phyloP scores from a whole-genome alignment of 2,329 filamentous ascomycete species.

The Pseudogymnoascus sp. region DNA sequence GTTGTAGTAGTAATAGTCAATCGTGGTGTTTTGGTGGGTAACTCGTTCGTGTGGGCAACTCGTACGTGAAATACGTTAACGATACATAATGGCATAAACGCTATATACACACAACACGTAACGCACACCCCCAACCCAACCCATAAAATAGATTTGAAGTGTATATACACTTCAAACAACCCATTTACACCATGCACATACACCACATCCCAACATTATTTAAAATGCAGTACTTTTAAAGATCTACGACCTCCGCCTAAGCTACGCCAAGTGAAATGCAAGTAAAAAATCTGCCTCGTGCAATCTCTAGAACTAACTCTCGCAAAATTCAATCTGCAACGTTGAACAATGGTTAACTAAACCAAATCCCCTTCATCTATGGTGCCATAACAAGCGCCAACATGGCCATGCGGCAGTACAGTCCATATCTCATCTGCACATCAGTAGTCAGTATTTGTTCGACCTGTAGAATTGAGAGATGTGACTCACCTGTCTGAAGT shows the following conservation, averaged over 20 bases:
- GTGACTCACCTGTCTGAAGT: conserved; percentile 91
- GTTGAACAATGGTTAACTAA: neutral
- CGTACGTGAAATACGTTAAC: too few species aligned
- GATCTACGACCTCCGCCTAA: conserved; percentile 6
- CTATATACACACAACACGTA: conserved; percentile 7
- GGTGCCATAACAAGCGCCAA: conserved; percentile 79
- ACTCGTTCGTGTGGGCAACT: neutral
- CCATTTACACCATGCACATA: conserved; percentile 6
- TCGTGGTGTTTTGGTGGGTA: too few species aligned
- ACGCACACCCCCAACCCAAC: conserved; percentile 6
- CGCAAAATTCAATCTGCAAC: neutral
- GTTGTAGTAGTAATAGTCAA: neutral
- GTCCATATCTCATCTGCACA: conserved; percentile 83
- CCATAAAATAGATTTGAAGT: conserved; percentile 4
- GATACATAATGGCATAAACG: conserved; percentile 2
- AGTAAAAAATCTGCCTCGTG: conserved; percentile 1
- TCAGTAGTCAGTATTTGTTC: conserved; percentile 12
- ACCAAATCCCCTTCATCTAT: neutral
- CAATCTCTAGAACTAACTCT: neutral
- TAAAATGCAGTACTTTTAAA: conserved; percentile 7
- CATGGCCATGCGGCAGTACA: conserved; percentile 97
- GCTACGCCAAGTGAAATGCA: conserved; percentile 5
- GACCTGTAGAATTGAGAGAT: neutral
- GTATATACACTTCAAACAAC: conserved; percentile 3
- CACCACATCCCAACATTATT: conserved; percentile 8